A percentile compares a stretch with the other conserved stretches of the same genome.
Evolutionary conservation across 345 rosid species (phyloP).

Genomic region (Schrenkiella parvula): DNA sequence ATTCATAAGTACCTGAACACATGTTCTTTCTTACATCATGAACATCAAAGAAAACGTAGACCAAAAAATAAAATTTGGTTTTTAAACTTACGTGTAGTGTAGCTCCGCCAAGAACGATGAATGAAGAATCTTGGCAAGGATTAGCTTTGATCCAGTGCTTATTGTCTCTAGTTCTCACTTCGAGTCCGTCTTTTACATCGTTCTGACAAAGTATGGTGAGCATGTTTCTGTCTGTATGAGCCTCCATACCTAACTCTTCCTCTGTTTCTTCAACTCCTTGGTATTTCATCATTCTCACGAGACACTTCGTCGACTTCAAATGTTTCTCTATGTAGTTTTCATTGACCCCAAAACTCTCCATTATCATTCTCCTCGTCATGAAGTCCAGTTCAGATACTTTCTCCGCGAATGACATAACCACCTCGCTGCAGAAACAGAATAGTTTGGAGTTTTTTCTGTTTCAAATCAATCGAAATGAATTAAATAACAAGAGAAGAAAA

Average conservation of each 20-base stretch:
- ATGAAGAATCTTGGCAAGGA: slow-evolving; percentile 39
- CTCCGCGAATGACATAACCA: slow-evolving; percentile 18
- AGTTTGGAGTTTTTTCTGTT: background rate
- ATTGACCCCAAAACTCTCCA: slow-evolving; percentile 46
- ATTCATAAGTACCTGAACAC: slow-evolving; percentile 34
- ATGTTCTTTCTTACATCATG: background rate
- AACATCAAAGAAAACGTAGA: background rate
- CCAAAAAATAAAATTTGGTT: background rate
- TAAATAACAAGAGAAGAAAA: background rate
- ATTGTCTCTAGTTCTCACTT: slow-evolving; percentile 38
- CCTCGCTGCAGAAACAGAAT: slow-evolving; percentile 22
- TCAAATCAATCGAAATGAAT: background rate
- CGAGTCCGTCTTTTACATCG: slow-evolving; percentile 41
- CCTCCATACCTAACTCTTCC: slow-evolving; percentile 30
- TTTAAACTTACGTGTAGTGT: slow-evolving; percentile 31
- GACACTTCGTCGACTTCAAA: slow-evolving; percentile 30
- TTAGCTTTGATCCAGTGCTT: slow-evolving; percentile 37
- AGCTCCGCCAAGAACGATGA: slow-evolving; percentile 50
- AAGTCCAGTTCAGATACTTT: slow-evolving; percentile 37
- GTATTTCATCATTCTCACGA: slow-evolving; percentile 46
- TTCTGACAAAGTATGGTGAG: slow-evolving; percentile 51
- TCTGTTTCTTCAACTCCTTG: slow-evolving; percentile 19
- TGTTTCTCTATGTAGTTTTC: slow-evolving; percentile 35
- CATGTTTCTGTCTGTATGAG: slow-evolving; percentile 55
- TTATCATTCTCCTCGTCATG: slow-evolving; percentile 45